A percentile compares a stretch with the other conserved stretches of the same genome.
Conservation (phyloP, 345 rosid genomes). For the Turritis glabra region DNA sequence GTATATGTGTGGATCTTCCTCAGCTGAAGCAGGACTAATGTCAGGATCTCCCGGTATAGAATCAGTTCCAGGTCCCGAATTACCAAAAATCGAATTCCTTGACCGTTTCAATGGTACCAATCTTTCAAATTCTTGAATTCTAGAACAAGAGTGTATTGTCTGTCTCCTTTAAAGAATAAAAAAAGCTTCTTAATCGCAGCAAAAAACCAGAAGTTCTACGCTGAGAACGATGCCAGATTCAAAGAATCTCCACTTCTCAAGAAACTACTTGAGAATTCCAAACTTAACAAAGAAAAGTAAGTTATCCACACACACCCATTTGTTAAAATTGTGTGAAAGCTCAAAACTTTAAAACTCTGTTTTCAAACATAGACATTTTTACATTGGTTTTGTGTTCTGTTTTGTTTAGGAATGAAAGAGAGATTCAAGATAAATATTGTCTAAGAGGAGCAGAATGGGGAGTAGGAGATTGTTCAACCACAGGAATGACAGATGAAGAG, state of each 20-base stretch:
- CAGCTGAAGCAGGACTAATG: conserved; percentile 80
- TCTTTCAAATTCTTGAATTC: conserved; percentile 2
- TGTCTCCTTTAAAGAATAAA: not conserved
- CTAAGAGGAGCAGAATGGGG: conserved; percentile 96
- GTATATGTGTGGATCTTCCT: conserved; percentile 23
- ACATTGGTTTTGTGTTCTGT: conserved; percentile 1
- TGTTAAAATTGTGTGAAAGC: not conserved
- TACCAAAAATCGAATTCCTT: conserved; percentile 82
- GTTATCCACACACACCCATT: not conserved
- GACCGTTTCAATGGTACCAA: conserved; percentile 66
- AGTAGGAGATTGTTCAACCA: conserved; percentile 89
- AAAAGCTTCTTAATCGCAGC: conserved; percentile 46
- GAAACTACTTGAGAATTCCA: conserved; percentile 75
- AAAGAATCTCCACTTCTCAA: conserved; percentile 80
- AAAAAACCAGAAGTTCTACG: conserved; percentile 90
- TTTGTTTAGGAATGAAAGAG: conserved; percentile 56
- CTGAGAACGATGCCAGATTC: conserved; percentile 77
- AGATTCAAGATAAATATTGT: conserved; percentile 78
- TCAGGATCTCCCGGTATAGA: conserved; percentile 85
- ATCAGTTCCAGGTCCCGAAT: conserved; percentile 85
- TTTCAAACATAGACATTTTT: not conserved
- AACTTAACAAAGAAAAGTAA: conserved; percentile 82
- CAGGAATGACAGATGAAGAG: conserved; percentile 74
- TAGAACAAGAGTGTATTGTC: not conserved
- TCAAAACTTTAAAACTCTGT: conserved; percentile 2